Percentiles rank a stretch among this genome's conserved stretches.
phyloP scores from a whole-genome alignment of 345 rosid genomes.

The Mercurialis annua region DNA sequence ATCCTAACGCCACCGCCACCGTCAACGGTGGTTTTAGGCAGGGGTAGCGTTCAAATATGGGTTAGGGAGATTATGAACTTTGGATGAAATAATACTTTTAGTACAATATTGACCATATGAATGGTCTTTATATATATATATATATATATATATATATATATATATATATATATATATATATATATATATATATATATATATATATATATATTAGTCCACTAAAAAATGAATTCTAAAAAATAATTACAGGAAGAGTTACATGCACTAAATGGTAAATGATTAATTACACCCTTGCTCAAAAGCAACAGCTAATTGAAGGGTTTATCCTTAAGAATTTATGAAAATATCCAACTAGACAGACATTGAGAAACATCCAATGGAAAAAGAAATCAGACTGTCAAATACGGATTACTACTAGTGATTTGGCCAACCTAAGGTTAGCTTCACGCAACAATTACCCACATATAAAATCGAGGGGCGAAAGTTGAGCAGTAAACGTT shows the following conservation, averaged over 20 bases:
- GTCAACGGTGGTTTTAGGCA: slow-evolving; percentile 43
- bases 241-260: background rate
- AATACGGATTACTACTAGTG: slow-evolving; percentile 12
- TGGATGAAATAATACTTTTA: too few relatives aligned
- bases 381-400: background rate
- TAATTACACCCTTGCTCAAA: background rate
- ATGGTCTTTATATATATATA: too few relatives aligned
- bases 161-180: too few relatives aligned
- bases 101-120: too few relatives aligned
- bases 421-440: slow-evolving; percentile 17
- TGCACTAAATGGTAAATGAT: background rate
- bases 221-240: background rate
- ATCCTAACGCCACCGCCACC: slow-evolving; percentile 58
- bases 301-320: background rate
- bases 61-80: too few relatives aligned
- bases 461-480: slow-evolving; percentile 28
- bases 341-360: slow-evolving; percentile 7
- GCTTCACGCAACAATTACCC: slow-evolving; percentile 28
- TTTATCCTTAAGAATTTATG: slow-evolving; percentile 12
- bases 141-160: too few relatives aligned
- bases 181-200: too few relatives aligned
- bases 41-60: too few relatives aligned
- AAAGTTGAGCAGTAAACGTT: background rate
- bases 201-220: too few relatives aligned
- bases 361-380: slow-evolving; percentile 11